phyloP scores from a whole-genome alignment of 768 basidiomycete species.

The Leccinellum albellum region DNA sequence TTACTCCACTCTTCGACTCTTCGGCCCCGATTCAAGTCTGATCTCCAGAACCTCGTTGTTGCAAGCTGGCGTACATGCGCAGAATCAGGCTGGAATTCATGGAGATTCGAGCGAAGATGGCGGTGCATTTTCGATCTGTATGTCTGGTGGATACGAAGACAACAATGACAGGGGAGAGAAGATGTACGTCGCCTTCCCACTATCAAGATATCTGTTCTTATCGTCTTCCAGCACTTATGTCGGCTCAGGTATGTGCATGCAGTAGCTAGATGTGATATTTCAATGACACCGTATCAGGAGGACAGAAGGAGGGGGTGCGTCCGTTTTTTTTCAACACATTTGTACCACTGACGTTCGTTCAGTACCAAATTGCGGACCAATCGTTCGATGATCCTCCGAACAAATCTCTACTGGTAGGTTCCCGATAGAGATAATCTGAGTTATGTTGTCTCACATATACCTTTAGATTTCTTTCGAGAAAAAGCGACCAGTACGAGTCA shows the following conservation, averaged over 20 bases:
- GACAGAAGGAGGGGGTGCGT: constrained; percentile 22
- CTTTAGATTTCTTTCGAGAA: constrained; percentile 29
- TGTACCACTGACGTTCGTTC: background rate
- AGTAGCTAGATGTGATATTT: background rate
- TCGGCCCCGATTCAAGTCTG: background rate
- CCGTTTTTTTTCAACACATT: background rate
- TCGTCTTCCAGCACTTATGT: constrained; percentile 29
- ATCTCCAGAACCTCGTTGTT: constrained; percentile 19
- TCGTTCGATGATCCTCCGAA: constrained; percentile 21
- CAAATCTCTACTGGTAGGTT: constrained; percentile 18
- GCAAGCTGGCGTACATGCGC: constrained; percentile 33
- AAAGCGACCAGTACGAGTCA: constrained; percentile 34
- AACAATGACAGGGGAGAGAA: constrained; percentile 35
- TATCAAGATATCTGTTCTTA: constrained; percentile 1
- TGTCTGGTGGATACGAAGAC: constrained; percentile 42
- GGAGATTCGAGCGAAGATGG: constrained; percentile 25
- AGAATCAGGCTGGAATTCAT: constrained; percentile 36
- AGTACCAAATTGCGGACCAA: constrained; percentile 25
- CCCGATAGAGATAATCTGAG: background rate
- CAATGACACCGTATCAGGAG: constrained; percentile 13
- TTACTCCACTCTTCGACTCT: background rate
- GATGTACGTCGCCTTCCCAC: constrained; percentile 29
- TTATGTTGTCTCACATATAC: background rate
- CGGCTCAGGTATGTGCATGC: constrained; percentile 26
- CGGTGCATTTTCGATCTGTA: constrained; percentile 40